Conservation (phyloP, 352 stramenopile species). For the Globisporangium rhizosaccharum region DNA sequence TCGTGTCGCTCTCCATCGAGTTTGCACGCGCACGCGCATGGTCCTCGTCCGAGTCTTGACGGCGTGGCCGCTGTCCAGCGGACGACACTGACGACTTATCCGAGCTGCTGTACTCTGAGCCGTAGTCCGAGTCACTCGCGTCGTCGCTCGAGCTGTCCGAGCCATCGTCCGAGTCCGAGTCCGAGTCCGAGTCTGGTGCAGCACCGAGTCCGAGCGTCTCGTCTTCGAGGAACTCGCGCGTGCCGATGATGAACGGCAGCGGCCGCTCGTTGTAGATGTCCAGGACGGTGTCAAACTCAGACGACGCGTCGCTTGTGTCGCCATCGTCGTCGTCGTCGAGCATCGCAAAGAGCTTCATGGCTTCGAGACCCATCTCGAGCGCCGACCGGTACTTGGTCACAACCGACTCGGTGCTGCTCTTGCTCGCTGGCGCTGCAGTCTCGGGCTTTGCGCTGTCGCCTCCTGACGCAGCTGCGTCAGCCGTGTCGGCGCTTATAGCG, state of each 20-base stretch:
- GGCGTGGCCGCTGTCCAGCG: conserved; percentile 7
- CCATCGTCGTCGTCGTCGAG: conserved; percentile 64
- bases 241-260: conserved; percentile 85
- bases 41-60: conserved; percentile 20
- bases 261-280: conserved; percentile 88
- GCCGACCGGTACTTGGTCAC: conserved; percentile 71
- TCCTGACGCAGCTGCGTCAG: conserved; percentile 2
- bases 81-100: conserved; percentile 31
- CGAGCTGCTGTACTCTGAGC: conserved; percentile 65
- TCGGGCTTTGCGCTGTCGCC: conserved; percentile 15
- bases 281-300: conserved; percentile 63
- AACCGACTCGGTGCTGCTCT: conserved; percentile 44
- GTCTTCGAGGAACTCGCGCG: conserved; percentile 79
- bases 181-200: conserved; percentile 43
- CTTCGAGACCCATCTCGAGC: conserved; percentile 72
- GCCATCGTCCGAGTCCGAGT: conserved; percentile 48
- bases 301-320: conserved; percentile 42
- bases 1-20: conserved; percentile 53
- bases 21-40: conserved; percentile 24
- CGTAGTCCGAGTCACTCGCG: conserved; percentile 12
- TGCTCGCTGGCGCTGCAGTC: conserved; percentile 5
- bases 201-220: conserved; percentile 77
- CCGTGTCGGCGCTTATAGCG: not conserved
- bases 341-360: conserved; percentile 84
- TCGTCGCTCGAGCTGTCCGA: not conserved